Evolutionary conservation across 345 rosid genomes (phyloP).

Genomic region (Melaleuca quinquenervia): DNA sequence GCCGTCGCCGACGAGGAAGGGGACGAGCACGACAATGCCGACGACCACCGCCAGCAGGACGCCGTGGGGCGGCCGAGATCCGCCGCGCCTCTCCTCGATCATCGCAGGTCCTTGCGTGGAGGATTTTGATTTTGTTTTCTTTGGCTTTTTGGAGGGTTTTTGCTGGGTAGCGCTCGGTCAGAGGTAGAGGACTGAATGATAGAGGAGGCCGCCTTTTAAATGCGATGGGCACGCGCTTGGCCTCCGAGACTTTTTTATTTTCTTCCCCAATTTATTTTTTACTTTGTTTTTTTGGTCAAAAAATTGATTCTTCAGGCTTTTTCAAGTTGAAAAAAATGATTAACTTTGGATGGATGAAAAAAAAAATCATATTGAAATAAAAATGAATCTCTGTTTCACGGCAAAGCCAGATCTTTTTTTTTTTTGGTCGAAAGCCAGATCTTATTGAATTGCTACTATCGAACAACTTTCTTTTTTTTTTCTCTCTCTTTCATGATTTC

Average conservation of each 20-base stretch:
- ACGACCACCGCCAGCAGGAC: conserved; percentile 58
- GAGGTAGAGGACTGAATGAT: not conserved
- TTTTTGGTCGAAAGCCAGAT: too few relatives aligned
- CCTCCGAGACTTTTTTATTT: not conserved
- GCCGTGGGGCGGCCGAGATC: conserved; percentile 57
- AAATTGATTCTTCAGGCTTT: not conserved
- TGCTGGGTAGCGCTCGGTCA: not conserved
- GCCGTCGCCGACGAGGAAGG: conserved; percentile 60
- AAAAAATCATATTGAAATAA: not conserved
- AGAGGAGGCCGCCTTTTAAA: not conserved
- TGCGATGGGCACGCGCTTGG: not conserved
- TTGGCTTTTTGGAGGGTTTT: not conserved
- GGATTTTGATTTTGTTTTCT: not conserved
- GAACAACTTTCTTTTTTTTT: not conserved
- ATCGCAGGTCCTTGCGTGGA: not conserved
- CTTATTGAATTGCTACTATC: not conserved
- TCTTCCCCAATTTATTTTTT: not conserved
- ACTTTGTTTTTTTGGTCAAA: not conserved
- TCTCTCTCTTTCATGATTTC: not conserved
- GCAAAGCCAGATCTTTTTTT: too few relatives aligned
- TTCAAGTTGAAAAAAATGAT: not conserved
- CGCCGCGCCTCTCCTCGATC: conserved; percentile 22
- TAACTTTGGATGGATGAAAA: not conserved
- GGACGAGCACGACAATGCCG: conserved; percentile 49
- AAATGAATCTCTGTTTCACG: not conserved